Base-by-base conservation (phyloP, 1,139 yeast genomes). In the Candida mesenterica region DNA sequence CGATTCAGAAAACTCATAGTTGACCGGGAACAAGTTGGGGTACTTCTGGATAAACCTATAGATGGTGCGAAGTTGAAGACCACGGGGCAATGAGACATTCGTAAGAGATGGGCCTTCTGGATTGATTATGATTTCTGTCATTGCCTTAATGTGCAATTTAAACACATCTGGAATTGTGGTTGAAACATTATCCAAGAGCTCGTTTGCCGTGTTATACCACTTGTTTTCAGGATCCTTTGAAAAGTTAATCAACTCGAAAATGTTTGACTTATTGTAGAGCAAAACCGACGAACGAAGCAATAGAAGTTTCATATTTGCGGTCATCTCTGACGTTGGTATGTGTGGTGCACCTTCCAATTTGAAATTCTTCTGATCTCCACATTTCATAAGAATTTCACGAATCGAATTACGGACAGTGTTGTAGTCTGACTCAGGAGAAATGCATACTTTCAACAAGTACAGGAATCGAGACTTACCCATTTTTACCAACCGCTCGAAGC, bases 191-290 rank as follows among this genome's bases (percentile, higher is more conserved):
- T 77, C 79, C 20, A 88, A 60, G 5, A 85, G 43, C 25, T 69
- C 73, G 42, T 75, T 75, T 0, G 88, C 72, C 1, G 63, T 49
- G 1, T 58, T 47, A 20, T 58, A 51, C 38, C 63, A 58, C 6
- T 57, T 53, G 30, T 61, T 57, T 2, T 50, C 34, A 0, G 53
- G n/a, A 28, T 66, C 65, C 34, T 68, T 69, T 4, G 80, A 65
- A 19, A 67, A 53, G 20, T 66, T 67, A 16, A 85, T 61, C 19
- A 87, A 59, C 22, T 75, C 69, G 0, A 73, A 61, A 18, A 87
- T 68, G 46, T 80, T 84, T 20, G 86, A 75, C 46, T 75, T 73
- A 58, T 88, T 89, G 58, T 74, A 82, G 16, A 82, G 52, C 14
- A 83, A 61, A 25, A 77, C 71, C 0, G 92, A 72, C 0, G 83